Evolutionary conservation across 2,329 filamentous ascomycete species (phyloP).

Genomic region (Cladosporium sp.): DNA sequence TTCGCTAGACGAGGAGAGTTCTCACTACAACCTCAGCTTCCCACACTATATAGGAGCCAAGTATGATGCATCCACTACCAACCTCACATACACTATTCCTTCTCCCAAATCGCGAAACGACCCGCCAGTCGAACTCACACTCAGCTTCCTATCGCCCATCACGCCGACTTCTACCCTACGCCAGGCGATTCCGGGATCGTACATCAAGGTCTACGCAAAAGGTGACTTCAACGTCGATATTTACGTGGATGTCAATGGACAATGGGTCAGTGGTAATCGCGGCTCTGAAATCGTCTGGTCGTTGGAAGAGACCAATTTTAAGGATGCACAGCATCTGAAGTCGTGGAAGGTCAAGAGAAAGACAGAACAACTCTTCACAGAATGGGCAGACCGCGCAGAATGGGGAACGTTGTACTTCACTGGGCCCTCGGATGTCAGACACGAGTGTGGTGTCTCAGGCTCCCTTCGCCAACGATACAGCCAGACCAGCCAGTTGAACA

Average conservation of each 20-base stretch:
- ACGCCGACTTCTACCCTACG: conserved; percentile 75
- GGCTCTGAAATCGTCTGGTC: conserved; percentile 67
- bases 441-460: conserved; percentile 67
- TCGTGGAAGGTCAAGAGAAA: conserved; percentile 61
- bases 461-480: conserved; percentile 65
- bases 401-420: conserved; percentile 80
- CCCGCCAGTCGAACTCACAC: conserved; percentile 48
- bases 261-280: conserved; percentile 76
- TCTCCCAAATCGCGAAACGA: conserved; percentile 33
- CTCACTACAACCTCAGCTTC: conserved; percentile 51
- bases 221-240: conserved; percentile 53
- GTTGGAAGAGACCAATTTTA: conserved; percentile 41
- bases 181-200: conserved; percentile 77
- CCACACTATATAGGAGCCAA: conserved; percentile 56
- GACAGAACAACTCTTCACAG: conserved; percentile 66
- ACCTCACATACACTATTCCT: conserved; percentile 60
- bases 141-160: conserved; percentile 71
- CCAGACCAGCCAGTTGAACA: conserved; percentile 59
- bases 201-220: conserved; percentile 65
- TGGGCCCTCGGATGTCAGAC: conserved; percentile 60
- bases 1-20: conserved; percentile 48
- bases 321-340: conserved; percentile 47
- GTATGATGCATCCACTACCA: conserved; percentile 67
- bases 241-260: conserved; percentile 48
- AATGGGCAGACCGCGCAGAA: conserved; percentile 69